Evolutionary conservation across 352 stramenopile species (phyloP), one percentile per base, ranked within the genome.

Genomic region (Phytopythium helicoides): DNA sequence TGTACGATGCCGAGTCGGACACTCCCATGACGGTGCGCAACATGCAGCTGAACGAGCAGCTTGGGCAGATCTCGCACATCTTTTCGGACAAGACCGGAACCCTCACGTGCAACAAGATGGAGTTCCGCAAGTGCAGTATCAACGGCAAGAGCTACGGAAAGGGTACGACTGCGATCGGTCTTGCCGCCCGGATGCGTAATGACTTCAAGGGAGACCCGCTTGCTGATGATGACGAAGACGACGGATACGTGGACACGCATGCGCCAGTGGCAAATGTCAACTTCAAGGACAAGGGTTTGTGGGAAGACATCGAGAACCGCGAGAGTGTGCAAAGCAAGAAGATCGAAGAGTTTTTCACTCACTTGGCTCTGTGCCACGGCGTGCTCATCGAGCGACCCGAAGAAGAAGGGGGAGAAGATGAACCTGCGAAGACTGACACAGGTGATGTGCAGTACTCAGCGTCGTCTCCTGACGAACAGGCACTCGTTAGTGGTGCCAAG

Each of bases 61-160:
- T 95, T 11, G 86, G 86, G 3, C 79, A 95, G 47, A 93, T 99
- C 44, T 95, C 97, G 41, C 98, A 99, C 66, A 96, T 99, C 21
- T 99, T 99, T 66, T 98, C 79, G 1, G 85, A 95, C 58, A 95
- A 95, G 51, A 95, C 86, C 0, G 85, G 85, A 16, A 95, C 86
- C 1, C 60, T 95, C 1, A 95, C 86, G 2, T 94, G 85, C 63
- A 95, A 95, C 65, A 87, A 86, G 52, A 95, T 95, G 86, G 86
- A 95, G 56, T 95, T 95, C 54, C 81, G 86, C 25, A 95, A 95
- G 61, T 94, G 82, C 57, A 90, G 74, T 22, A 89, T 95, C 48
- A 73, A 77, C 42, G 86, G 86, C 6, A 66, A 72, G 16, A 87
- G 70, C 25, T 95, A 95, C 54, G 86, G 86, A 31, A 92, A 85